Conservation (phyloP, 805 yeast genomes). For the Metschnikowia similis region DNA sequence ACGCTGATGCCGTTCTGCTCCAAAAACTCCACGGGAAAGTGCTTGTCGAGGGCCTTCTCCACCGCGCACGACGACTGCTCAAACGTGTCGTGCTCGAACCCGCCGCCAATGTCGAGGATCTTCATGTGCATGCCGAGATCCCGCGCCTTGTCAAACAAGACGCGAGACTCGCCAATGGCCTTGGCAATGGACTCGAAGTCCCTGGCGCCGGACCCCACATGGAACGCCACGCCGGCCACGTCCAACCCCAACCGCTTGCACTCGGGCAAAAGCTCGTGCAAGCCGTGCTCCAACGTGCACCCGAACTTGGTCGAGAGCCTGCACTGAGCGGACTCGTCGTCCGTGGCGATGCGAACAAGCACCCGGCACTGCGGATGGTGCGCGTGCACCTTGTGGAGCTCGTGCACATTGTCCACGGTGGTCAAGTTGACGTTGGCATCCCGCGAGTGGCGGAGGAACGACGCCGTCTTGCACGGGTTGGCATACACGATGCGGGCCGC, state of each 20-base stretch:
- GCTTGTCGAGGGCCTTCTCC: slow-evolving; percentile 47
- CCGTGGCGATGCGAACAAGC: slow-evolving; percentile 80
- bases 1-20: slow-evolving; percentile 35
- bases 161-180: slow-evolving; percentile 69
- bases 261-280: slow-evolving; percentile 48
- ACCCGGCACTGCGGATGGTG: slow-evolving; percentile 67
- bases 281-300: slow-evolving; percentile 55
- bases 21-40: slow-evolving; percentile 48
- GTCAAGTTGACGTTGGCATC: slow-evolving; percentile 57
- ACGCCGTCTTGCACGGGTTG: slow-evolving; percentile 88
- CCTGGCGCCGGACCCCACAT: slow-evolving; percentile 86
- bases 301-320: slow-evolving; percentile 88
- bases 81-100: slow-evolving; percentile 68
- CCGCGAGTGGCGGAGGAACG: slow-evolving; percentile 73
- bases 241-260: slow-evolving; percentile 61
- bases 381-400: slow-evolving; percentile 65
- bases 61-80: slow-evolving; percentile 55
- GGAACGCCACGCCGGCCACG: slow-evolving; percentile 87
- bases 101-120: slow-evolving; percentile 89
- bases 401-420: slow-evolving; percentile 87
- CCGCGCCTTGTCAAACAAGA: slow-evolving; percentile 59
- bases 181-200: slow-evolving; percentile 47
- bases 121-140: slow-evolving; percentile 43
- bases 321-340: slow-evolving; percentile 84
- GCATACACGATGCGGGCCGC: slow-evolving; percentile 79